These are phyloP conservation scores for Silene conica DNA, from an alignment of 148 eudicot species.

Conservation along the genomic window DNA sequence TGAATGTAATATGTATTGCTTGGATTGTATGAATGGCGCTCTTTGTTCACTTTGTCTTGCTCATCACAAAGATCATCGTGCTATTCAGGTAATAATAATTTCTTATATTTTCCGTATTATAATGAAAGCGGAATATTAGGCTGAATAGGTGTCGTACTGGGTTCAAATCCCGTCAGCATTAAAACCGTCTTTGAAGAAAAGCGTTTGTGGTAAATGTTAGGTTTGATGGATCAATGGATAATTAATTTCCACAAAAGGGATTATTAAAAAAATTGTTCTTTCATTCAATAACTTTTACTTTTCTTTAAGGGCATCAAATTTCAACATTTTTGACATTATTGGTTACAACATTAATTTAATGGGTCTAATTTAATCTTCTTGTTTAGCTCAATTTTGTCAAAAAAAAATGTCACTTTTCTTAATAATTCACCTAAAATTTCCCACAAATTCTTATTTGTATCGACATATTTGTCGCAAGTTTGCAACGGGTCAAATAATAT, in stretches of 20 bases:
- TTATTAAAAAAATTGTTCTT: slow-evolving; percentile 14
- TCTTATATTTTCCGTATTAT: no score
- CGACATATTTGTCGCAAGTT: no score
- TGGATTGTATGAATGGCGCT: slow-evolving; percentile 76
- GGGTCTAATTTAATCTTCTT: slow-evolving; percentile 4
- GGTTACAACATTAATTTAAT: slow-evolving; percentile 1
- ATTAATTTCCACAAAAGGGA: slow-evolving; percentile 1
- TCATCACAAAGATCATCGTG: slow-evolving; percentile 61
- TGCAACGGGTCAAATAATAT: no score
- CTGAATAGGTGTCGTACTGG: no score
- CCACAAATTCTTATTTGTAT: no score
- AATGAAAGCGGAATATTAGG: no score
- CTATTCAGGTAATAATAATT: slow-evolving; percentile 88
- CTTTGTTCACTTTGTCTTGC: slow-evolving; percentile 73
- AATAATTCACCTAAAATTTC: slow-evolving; percentile 10
- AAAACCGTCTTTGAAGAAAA: no score
- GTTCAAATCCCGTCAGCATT: no score
- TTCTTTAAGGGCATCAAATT: not conserved
- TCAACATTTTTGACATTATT: slow-evolving; percentile 24
- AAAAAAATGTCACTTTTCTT: slow-evolving; percentile 16
- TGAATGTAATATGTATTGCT: slow-evolving; percentile 92
- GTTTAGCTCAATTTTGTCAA: slow-evolving; percentile 7
- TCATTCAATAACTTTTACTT: slow-evolving; percentile 4
- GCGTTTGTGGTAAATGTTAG: not conserved
- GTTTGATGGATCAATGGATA: not conserved